These are phyloP conservation scores for Aspergillus chevalieri DNA, from an alignment of 2,329 filamentous ascomycete genomes.

Conservation along the genomic window DNA sequence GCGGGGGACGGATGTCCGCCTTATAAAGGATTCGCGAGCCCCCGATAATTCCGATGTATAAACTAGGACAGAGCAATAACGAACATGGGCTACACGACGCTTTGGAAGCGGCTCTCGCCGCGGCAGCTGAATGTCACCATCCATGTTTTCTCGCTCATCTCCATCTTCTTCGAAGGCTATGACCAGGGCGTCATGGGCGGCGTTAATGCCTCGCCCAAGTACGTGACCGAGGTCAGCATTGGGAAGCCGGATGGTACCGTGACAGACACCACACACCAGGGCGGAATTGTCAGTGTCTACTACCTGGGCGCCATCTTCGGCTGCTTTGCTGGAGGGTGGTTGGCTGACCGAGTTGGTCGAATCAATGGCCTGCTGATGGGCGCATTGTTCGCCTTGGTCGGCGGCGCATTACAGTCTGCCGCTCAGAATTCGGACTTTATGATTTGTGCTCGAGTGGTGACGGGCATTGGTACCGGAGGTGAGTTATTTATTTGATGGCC, in stretches of 20 bases:
- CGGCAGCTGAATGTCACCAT: slow-evolving; percentile 38
- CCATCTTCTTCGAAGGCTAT: slow-evolving; percentile 43
- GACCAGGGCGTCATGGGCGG: slow-evolving; percentile 52
- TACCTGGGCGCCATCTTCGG: slow-evolving; percentile 49
- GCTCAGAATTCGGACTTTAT: slow-evolving; percentile 45
- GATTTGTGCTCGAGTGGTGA: slow-evolving; percentile 45
- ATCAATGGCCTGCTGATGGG: slow-evolving; percentile 47
- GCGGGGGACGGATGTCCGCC: too few species aligned
- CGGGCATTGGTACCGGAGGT: slow-evolving; percentile 49
- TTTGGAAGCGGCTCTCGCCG: slow-evolving; percentile 41
- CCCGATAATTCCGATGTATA: background rate
- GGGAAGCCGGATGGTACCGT: slow-evolving; percentile 41
- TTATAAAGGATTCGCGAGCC: too few species aligned
- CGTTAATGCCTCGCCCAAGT: slow-evolving; percentile 39
- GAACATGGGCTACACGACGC: slow-evolving; percentile 34
- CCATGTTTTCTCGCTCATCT: slow-evolving; percentile 27
- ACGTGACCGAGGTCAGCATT: slow-evolving; percentile 39
- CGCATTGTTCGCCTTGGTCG: slow-evolving; percentile 44
- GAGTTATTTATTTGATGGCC: slow-evolving; percentile 2
- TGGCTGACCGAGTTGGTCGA: slow-evolving; percentile 49
- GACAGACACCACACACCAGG: slow-evolving; percentile 46
- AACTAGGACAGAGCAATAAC: background rate
- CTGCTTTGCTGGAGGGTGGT: slow-evolving; percentile 46
- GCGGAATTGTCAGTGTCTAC: slow-evolving; percentile 49
- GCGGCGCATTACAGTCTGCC: slow-evolving; percentile 45